A percentile compares a stretch with the other conserved stretches of the same genome.
These are phyloP conservation scores for Trichomonas tenax DNA, from an alignment of 208 protist species.

Conservation along the genomic window DNA sequence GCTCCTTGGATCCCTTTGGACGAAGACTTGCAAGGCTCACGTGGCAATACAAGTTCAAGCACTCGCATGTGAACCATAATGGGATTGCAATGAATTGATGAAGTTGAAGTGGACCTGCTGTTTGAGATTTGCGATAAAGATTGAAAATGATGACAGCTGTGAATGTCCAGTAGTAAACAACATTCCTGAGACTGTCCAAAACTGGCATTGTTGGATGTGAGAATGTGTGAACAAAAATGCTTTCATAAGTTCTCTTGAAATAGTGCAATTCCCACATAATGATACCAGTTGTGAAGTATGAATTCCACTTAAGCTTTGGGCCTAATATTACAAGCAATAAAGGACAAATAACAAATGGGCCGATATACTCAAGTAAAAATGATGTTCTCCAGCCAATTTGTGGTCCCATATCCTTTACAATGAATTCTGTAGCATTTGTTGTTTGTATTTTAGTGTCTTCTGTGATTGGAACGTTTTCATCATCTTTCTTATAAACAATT, in stretches of 20 bases:
- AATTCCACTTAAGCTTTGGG: neutral
- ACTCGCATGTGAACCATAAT: neutral
- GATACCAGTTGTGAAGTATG: neutral
- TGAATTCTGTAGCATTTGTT: neutral
- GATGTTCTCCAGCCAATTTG: neutral
- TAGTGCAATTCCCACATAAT: neutral
- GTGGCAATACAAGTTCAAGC: neutral
- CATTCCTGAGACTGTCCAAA: neutral
- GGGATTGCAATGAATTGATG: neutral
- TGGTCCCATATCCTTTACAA: neutral
- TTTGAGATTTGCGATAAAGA: neutral
- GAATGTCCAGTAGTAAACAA: neutral
- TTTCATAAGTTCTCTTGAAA: neutral
- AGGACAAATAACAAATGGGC: neutral
- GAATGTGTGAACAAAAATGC: neutral
- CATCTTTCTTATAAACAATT: neutral
- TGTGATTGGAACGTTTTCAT: neutral
- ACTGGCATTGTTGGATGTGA: conserved; percentile 3
- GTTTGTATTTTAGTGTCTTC: neutral
- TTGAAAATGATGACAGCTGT: neutral
- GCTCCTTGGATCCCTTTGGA: neutral
- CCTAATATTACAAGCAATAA: neutral
- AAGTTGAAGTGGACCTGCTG: too few species aligned
- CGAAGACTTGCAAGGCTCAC: neutral
- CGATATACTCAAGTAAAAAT: neutral